Base-by-base conservation (phyloP, 345 rosid species). In the Gossypium thurberi region DNA sequence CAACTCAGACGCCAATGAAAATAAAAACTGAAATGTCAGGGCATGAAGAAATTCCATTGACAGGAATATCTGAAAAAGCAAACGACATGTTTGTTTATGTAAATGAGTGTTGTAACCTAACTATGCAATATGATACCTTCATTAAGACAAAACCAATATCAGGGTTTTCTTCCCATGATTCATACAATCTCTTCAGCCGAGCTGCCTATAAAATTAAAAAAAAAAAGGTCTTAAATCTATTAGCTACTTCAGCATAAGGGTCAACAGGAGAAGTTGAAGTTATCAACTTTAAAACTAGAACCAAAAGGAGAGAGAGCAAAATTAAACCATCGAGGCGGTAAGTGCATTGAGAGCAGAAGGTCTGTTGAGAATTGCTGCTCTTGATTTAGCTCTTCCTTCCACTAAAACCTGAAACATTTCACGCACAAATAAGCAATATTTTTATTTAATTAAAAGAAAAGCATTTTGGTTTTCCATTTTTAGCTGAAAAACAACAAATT, bases 131-230 rank as follows among this genome's bases (percentile, higher is more conserved):
- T 10, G 47, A 75, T 87, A 95, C 98, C 97, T 89, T 91, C 98
- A 92, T 85, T 69, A 88, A 43, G 56, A 92, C 91, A 80, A 90
- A 91, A 1, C 96, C 94, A 76, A 91, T 87, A 74, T 91, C 89
- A 0, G 96, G 90, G 61, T 90, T 95, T 74, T 95, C 98, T 84
- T 95, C 96, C 99, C 99, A 95, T 20, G 93, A 90, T 65, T 89
- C 97, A 62, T 92, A 95, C 25, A 95, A 80, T 83, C 89, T 88
- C 71, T 80, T 87, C 67, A 92, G 78, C 76, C 98, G 84, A 73
- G 88, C 84, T 53, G 83, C 89, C 99, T 89, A 77, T 3, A 46
- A 77, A 74, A 2, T 5, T 5, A 0, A 4, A 33, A 33, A 33
- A 28, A 28, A 33, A 33, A 5, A 5, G 7, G 40, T 33, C 59